These are phyloP conservation scores for Gracilaria caudata DNA, from an alignment of 23 red algal genomes.

Conservation along the genomic window DNA sequence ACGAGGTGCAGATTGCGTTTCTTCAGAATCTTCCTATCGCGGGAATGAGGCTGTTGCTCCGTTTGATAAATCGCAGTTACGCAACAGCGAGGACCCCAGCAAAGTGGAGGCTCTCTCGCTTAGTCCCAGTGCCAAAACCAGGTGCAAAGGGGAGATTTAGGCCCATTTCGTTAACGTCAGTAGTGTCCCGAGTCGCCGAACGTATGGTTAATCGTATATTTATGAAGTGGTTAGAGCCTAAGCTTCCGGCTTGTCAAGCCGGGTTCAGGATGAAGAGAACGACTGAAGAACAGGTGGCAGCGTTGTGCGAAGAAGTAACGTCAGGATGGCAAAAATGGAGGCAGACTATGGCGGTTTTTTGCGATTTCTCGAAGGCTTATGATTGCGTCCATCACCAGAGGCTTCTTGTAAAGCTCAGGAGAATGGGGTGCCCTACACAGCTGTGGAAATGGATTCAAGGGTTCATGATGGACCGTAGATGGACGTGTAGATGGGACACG, in stretches of 20 bases:
- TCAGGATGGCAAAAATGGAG: not conserved
- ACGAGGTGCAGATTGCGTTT: not conserved
- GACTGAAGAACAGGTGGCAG: not conserved
- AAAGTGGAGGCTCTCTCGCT: not conserved
- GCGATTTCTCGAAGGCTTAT: not conserved
- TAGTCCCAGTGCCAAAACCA: not conserved
- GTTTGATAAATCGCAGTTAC: not conserved
- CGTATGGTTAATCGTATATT: not conserved
- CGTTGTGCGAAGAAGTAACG: not conserved
- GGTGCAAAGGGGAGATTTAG: not conserved
- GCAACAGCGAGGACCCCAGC: not conserved
- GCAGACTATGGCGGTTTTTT: not conserved
- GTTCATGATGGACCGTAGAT: not conserved
- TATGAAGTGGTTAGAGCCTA: not conserved
- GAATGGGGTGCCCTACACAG: not conserved
- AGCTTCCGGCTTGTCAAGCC: not conserved
- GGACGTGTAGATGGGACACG: not conserved
- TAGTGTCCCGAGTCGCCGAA: not conserved
- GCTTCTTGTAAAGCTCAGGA: not conserved
- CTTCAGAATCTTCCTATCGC: not conserved
- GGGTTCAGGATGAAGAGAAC: not conserved
- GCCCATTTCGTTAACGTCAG: not conserved
- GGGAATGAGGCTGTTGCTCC: not conserved
- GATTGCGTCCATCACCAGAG: not conserved
- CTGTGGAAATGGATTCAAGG: not conserved